Evolutionary conservation across 2,329 filamentous ascomycete genomes (phyloP).

Genomic region (Pseudocercospora ulei): DNA sequence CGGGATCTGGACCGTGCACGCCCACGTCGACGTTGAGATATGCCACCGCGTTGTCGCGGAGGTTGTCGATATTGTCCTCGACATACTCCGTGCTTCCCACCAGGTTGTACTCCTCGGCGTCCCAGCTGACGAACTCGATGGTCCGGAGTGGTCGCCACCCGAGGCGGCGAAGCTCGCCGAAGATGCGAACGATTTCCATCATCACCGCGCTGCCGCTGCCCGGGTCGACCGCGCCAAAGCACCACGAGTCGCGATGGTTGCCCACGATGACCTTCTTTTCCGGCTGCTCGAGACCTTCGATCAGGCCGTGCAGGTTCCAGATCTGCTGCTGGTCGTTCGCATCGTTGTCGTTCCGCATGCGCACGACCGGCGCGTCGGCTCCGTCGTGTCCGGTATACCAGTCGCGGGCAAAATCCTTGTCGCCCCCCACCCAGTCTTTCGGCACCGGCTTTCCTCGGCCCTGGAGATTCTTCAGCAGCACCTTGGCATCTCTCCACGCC

Average conservation of each 20-base stretch:
- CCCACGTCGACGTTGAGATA: constrained; percentile 88
- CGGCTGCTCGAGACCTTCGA: constrained; percentile 71
- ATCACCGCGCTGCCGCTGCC: constrained; percentile 84
- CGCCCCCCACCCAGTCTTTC: constrained; percentile 63
- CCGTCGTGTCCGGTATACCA: constrained; percentile 65
- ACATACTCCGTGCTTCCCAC: constrained; percentile 93
- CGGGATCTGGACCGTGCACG: constrained; percentile 53
- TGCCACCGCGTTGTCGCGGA: constrained; percentile 66
- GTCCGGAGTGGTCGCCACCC: constrained; percentile 91
- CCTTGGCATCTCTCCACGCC: constrained; percentile 78
- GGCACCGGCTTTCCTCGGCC: constrained; percentile 63
- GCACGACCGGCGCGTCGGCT: constrained; percentile 52
- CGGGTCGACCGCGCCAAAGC: constrained; percentile 75
- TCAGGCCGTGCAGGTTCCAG: constrained; percentile 81
- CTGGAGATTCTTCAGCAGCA: constrained; percentile 63
- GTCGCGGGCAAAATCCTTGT: constrained; percentile 51
- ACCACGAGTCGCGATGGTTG: constrained; percentile 88
- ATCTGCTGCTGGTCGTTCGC: constrained; percentile 73
- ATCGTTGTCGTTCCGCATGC: constrained; percentile 77
- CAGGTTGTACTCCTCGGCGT: constrained; percentile 83
- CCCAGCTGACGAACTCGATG: constrained; percentile 96
- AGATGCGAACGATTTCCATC: constrained; percentile 75
- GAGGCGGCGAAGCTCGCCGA: constrained; percentile 63
- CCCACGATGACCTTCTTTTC: constrained; percentile 81
- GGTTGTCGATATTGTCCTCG: constrained; percentile 64